phyloP scores from a whole-genome alignment of 768 basidiomycete genomes.

The Phanerochaete sordida region DNA sequence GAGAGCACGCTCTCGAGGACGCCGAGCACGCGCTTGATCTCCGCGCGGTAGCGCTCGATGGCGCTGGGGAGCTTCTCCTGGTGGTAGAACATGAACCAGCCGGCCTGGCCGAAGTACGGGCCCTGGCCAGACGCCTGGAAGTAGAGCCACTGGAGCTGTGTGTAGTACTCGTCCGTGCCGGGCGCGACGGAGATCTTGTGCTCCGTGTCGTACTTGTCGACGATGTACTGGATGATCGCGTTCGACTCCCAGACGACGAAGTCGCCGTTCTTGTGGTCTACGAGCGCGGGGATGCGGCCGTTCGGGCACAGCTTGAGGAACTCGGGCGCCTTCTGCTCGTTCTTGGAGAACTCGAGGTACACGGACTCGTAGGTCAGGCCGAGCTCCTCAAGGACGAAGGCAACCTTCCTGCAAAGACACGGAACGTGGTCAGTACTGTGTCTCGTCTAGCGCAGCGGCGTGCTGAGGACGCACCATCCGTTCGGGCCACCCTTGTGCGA shows the following conservation, averaged over 20 bases:
- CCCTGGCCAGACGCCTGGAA: conserved; percentile 28
- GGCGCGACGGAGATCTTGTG: conserved; percentile 22
- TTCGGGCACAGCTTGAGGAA: conserved; percentile 21
- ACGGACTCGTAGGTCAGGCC: conserved; percentile 15
- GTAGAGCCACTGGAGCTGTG: conserved; percentile 36
- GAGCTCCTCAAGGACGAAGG: conserved; percentile 15
- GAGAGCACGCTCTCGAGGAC: conserved; percentile 20
- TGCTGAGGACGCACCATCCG: conserved; percentile 7
- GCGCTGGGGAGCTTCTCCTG: conserved; percentile 21
- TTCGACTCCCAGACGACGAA: conserved; percentile 30
- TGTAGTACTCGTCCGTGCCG: conserved; percentile 8
- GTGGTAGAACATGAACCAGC: conserved; percentile 18
- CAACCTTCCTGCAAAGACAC: conserved; percentile 11
- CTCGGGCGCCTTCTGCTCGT: conserved; percentile 14
- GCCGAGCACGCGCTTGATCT: conserved; percentile 17
- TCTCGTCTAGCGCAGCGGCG: no score
- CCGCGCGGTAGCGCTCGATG: conserved; percentile 18
- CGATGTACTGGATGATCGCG: conserved; percentile 38
- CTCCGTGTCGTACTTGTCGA: conserved; percentile 38
- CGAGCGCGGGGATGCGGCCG: conserved; percentile 29
- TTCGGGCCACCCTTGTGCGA: conserved; percentile 14
- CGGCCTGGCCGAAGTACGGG: conserved; percentile 17
- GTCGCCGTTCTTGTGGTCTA: conserved; percentile 23
- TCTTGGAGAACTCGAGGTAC: conserved; percentile 11
- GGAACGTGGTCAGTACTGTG: neutral